Base-by-base conservation (phyloP, 352 stramenopile genomes). In the Ophiocytium majus region DNA sequence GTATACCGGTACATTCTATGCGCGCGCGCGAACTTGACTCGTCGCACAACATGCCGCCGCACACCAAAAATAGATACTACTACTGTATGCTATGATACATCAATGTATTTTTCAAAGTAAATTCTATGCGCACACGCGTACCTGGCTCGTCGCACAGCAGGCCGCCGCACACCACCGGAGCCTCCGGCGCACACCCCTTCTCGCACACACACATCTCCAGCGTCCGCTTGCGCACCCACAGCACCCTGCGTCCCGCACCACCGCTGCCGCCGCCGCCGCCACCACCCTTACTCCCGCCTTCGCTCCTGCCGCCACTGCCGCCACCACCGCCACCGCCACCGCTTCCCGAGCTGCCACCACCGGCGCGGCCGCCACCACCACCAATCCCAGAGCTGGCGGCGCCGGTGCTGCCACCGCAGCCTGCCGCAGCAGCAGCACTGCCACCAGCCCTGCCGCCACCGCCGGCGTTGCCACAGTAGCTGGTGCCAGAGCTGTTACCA, bases 61-160 rank as follows among this genome's bases (percentile, higher is more conserved):
- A n/a, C n/a, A n/a, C n/a, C n/a, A n/a, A n/a, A n/a, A n/a, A n/a
- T n/a, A n/a, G n/a, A n/a, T n/a, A n/a, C n/a, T n/a, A n/a, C n/a
- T n/a, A n/a, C n/a, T n/a, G n/a, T n/a, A n/a, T n/a, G n/a, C n/a
- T n/a, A n/a, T n/a, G n/a, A n/a, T n/a, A n/a, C n/a, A n/a, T n/a
- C n/a, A n/a, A n/a, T n/a, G n/a, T n/a, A n/a, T n/a, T n/a, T n/a
- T n/a, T n/a, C n/a, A n/a, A n/a, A n/a, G n/a, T n/a, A n/a, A n/a
- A n/a, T n/a, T n/a, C 5, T 14, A 57, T 57, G 14, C 43, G 14
- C 14, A 57, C 43, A 57, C 14, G 43, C 43, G 5, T 14, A 57
- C 43, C 93, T 50, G 93, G 93, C 89, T 96, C 93, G 89, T 97
- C 93, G 82, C 91, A 94, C 10, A 97, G 85, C 63, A 95, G 84